phyloP scores from a whole-genome alignment of 805 yeast species.

The Wickerhamiella australiensis region DNA sequence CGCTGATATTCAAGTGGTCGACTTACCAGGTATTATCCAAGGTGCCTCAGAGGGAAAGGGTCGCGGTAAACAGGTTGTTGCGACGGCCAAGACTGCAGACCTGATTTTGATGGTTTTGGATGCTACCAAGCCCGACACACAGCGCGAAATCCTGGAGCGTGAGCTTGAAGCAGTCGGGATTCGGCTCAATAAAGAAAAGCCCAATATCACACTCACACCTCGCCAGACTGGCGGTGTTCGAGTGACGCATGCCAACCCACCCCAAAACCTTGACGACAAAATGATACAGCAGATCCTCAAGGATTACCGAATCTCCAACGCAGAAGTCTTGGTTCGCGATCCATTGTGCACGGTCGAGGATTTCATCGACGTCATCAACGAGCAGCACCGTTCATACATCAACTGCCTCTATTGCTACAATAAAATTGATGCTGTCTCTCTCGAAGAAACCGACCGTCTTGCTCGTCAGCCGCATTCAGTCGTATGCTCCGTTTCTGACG shows the following conservation, averaged over 20 bases:
- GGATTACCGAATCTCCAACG: slow-evolving; percentile 84
- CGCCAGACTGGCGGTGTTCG: slow-evolving; percentile 90
- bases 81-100: slow-evolving; percentile 93
- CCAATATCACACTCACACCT: slow-evolving; percentile 63
- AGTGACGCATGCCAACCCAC: slow-evolving; percentile 67
- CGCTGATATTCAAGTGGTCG: slow-evolving; percentile 95
- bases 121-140: slow-evolving; percentile 89
- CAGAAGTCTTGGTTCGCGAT: slow-evolving; percentile 83
- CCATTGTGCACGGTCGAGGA: slow-evolving; percentile 86
- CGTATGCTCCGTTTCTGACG: slow-evolving; percentile 86
- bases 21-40: slow-evolving; percentile 90
- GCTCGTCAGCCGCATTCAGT: slow-evolving; percentile 89
- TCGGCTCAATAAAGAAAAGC: slow-evolving; percentile 67
- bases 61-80: slow-evolving; percentile 91
- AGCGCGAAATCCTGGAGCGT: slow-evolving; percentile 69
- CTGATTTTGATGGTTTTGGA: slow-evolving; percentile 85
- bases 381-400: slow-evolving; percentile 73
- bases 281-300: slow-evolving; percentile 63
- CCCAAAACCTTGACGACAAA: slow-evolving; percentile 69
- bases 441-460: slow-evolving; percentile 85
- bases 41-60: slow-evolving; percentile 98
- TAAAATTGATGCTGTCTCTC: slow-evolving; percentile 87
- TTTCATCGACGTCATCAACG: slow-evolving; percentile 82
- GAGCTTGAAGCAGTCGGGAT: slow-evolving; percentile 93
- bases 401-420: slow-evolving; percentile 90